Base-by-base conservation (phyloP, 495 filamentous ascomycete genomes). In the Penicillium taxi region DNA sequence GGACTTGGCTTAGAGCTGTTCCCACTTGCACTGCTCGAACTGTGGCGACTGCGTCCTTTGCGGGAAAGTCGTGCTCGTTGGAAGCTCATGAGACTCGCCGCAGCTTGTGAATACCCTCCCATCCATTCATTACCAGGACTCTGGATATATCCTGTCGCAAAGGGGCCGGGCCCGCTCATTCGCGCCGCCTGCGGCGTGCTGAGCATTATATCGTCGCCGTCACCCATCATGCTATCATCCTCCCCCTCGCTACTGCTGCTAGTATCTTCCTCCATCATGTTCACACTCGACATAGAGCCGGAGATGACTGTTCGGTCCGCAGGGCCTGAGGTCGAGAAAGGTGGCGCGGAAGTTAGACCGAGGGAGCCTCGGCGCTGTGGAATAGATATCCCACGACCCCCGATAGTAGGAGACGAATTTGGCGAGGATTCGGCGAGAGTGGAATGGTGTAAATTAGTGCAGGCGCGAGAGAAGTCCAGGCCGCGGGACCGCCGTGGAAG, bases 381-480 rank as follows among this genome's bases (percentile, higher is more conserved):
- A 25, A 94, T 90, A 43, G 74, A 80, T 70, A 94, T 80, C 6
- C 80, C 82, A 16, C 84, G 74, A 19, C 83, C 82, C 26, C 72
- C 72, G 26, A 93, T 80, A n/a, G 77, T 88, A 0, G 93, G 93
- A 0, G 88, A 94, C 3, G 88, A 93, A 53, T 95, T 89, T 9
- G 93, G 91, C n/a, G 85, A 91, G 0, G 84, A 81, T 47, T 88
- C 81, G 37, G 88, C 88, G 6, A 96, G 71, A 2, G 83, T 96
- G 15, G 91, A 96, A 59, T 96, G 93, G 64, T 98, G 91, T 8
- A 98, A 73, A 46, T 87, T 94, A 4, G 91, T 96, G 39, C 88
- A 90, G 28, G 86, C 87, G 45, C 89, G 74, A n/a, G 88, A 85
- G 59, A 91, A 94, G 53, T 96, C 89, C 32, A 94, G 62, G 19